phyloP scores from a whole-genome alignment of 2,329 filamentous ascomycete genomes.

The Stemphylium vesicarium region DNA sequence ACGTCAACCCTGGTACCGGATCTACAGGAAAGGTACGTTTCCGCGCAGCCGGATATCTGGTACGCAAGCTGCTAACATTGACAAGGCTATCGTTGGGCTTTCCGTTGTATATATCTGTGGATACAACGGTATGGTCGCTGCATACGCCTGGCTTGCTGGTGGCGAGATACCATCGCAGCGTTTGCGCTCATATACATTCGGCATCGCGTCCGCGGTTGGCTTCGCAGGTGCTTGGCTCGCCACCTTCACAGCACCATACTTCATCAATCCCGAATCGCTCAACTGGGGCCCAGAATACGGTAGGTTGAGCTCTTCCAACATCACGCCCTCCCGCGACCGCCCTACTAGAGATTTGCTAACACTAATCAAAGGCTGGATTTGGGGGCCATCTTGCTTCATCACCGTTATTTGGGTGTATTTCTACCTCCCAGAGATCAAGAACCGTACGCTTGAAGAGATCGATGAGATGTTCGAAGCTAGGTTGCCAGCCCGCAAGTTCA shows the following conservation, averaged over 20 bases:
- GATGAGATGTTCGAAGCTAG: constrained; percentile 44
- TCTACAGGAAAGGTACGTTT: constrained; percentile 49
- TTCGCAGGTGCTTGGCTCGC: constrained; percentile 65
- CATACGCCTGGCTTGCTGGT: constrained; percentile 64
- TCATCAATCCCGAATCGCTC: constrained; percentile 62
- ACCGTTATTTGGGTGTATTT: constrained; percentile 42
- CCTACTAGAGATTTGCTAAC: not conserved
- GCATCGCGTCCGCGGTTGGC: constrained; percentile 59
- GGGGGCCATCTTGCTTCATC: constrained; percentile 49
- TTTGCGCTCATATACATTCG: constrained; percentile 64
- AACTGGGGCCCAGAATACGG: constrained; percentile 65
- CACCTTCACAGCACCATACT: constrained; percentile 64
- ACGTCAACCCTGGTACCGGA: constrained; percentile 49
- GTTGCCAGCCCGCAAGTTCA: constrained; percentile 39
- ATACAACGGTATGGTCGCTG: constrained; percentile 62
- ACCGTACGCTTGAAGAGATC: constrained; percentile 43
- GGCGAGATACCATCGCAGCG: constrained; percentile 65
- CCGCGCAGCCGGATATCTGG: too few species aligned
- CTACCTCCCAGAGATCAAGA: constrained; percentile 49
- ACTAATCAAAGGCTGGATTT: constrained; percentile 35
- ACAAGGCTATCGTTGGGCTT: constrained; percentile 57
- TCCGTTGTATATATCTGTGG: constrained; percentile 61
- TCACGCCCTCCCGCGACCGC: too few species aligned
- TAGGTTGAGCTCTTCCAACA: constrained; percentile 8
- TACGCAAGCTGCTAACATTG: not conserved